phyloP scores from a whole-genome alignment of 179 eudicot species.

The Gypsophila paniculata region DNA sequence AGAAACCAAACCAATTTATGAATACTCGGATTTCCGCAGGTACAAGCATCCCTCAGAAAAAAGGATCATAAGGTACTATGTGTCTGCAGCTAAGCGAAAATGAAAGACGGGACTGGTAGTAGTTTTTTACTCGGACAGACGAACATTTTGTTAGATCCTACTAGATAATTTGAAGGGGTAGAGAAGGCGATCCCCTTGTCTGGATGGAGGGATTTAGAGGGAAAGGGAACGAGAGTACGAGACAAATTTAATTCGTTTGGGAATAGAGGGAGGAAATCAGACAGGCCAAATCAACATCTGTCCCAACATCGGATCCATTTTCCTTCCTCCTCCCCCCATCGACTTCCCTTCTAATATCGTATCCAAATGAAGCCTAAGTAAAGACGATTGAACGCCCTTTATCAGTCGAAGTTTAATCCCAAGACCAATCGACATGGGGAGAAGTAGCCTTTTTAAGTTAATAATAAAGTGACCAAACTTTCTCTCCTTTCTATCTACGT shows the following conservation, averaged over 20 bases:
- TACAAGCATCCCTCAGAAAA: constrained; percentile 1
- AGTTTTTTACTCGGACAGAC: background rate
- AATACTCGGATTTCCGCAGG: no score
- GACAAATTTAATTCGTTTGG: background rate
- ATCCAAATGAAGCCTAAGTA: background rate
- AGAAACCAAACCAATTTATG: background rate
- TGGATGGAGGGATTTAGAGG: background rate
- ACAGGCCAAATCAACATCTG: no score
- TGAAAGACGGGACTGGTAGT: background rate
- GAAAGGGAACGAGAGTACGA: background rate
- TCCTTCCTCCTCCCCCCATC: background rate
- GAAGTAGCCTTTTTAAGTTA: no score
- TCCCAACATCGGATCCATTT: background rate
- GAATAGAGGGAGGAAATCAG: background rate
- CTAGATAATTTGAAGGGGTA: background rate
- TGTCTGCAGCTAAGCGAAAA: background rate
- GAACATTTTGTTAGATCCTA: background rate
- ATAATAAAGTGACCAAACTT: background rate
- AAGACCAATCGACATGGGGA: background rate
- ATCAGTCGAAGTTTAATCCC: background rate
- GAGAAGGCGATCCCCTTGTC: background rate
- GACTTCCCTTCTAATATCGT: background rate
- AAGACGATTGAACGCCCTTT: background rate
- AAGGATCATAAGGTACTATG: background rate
- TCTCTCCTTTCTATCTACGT: background rate